Base-by-base conservation (phyloP, 2,329 filamentous ascomycete species). In the Rutstroemia sp. region DNA sequence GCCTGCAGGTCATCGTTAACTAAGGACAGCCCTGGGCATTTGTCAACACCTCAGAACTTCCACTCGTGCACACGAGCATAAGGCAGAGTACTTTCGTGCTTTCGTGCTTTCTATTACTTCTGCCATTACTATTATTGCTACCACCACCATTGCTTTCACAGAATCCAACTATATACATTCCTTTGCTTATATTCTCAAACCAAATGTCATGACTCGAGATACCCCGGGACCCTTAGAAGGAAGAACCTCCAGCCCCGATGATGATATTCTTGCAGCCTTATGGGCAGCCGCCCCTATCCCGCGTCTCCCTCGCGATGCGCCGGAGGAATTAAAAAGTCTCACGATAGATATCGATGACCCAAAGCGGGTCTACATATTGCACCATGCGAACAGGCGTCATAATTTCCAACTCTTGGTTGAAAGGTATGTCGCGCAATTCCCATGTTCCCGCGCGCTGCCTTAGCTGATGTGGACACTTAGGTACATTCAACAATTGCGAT, bases 401-500 rank as follows among this genome's bases (percentile, higher is more conserved):
- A 76, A 79, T 61, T 83, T 87, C 60, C 86, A 90, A 67, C 72
- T 80, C 3, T 71, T 90, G 16, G 82, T 90, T 14, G 83, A 87
- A 66, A 83, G 79, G 85, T 70, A 50, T 59, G 30, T 34, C 30
- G 12, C 30, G 9, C 10, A 12, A 14, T 10, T 12, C 12, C 10
- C 30, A 34, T 9, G 12, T 34, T 34, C 10, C 10, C 58, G 61
- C 18, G 19, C 3, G 14, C 51, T 52, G 30, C 30, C 54, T 52
- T 38, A 50, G 42, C 27, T 37, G 16, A 46, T 27, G 63, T 34
- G 56, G 7, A 38, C 58, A 56, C 19, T n/a, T 61, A 92, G 88
- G 65, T 95, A 88, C 68, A 83, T 92, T 50, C 76, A 81, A 37
- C 91, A 96, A 72, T 81, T 96, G n/a, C 82, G 90, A 56, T 80